Conservation (phyloP, 2,329 filamentous ascomycete species). For the Didymella keratinophila region DNA sequence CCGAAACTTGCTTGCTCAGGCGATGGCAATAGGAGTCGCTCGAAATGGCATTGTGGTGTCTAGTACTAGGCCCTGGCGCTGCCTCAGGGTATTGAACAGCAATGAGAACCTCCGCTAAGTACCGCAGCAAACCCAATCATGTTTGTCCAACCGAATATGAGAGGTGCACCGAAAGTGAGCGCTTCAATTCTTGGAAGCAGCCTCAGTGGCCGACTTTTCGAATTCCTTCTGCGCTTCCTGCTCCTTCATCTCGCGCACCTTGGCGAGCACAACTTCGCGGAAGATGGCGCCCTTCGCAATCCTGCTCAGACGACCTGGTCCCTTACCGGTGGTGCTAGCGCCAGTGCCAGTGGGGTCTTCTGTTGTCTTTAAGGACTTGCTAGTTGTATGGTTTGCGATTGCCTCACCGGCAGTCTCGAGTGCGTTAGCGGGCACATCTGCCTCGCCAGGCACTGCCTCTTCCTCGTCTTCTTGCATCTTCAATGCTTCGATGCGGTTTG, state of each 20-base stretch:
- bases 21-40: not conserved
- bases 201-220: constrained; percentile 63
- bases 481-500: constrained; percentile 93
- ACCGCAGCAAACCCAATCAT: constrained; percentile 32
- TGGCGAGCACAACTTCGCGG: constrained; percentile 91
- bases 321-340: constrained; percentile 50
- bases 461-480: constrained; percentile 92
- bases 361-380: constrained; percentile 31
- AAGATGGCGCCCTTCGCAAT: constrained; percentile 78
- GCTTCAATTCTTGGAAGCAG: constrained; percentile 31
- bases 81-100: constrained; percentile 41
- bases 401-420: constrained; percentile 63
- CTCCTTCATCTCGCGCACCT: constrained; percentile 90
- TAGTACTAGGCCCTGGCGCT: constrained; percentile 30
- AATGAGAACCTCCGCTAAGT: constrained; percentile 32
- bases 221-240: constrained; percentile 77
- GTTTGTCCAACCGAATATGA: constrained; percentile 22
- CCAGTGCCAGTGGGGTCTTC: constrained; percentile 12
- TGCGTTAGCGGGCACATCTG: constrained; percentile 69
- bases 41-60: constrained; percentile 22
- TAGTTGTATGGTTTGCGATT: constrained; percentile 44
- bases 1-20: not conserved
- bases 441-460: constrained; percentile 67
- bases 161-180: constrained; percentile 11
- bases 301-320: constrained; percentile 60